A percentile compares a stretch with the other conserved stretches of the same genome.
These are phyloP conservation scores for Mediolabrus comicus DNA, from an alignment of 108 stramenopile genomes.

Conservation along the genomic window DNA sequence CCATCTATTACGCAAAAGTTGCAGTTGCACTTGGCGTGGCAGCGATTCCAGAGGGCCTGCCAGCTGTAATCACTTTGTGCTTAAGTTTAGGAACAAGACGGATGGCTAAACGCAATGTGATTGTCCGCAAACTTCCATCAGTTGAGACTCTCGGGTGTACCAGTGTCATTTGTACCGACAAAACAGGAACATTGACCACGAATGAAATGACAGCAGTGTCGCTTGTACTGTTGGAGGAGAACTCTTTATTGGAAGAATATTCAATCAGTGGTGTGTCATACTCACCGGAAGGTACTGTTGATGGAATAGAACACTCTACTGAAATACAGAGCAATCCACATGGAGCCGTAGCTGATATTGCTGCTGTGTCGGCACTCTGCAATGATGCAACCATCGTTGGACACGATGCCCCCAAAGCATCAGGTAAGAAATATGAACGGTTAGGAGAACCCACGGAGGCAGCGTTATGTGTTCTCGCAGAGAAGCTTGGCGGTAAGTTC, in stretches of 20 bases:
- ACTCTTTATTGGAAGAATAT: constrained; percentile 55
- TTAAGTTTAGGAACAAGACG: constrained; percentile 91
- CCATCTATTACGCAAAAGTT: constrained; percentile 96
- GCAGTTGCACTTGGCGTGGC: constrained; percentile 98
- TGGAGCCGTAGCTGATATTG: constrained; percentile 64
- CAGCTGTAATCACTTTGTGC: constrained; percentile 96
- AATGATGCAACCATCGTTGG: constrained; percentile 86
- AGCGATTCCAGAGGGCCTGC: constrained; percentile 98
- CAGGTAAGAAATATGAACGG: constrained; percentile 36
- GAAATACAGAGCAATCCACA: constrained; percentile 48
- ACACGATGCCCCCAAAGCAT: constrained; percentile 30
- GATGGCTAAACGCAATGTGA: constrained; percentile 89
- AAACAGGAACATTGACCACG: constrained; percentile 98
- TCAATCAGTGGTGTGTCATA: constrained; percentile 73
- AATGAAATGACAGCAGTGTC: constrained; percentile 98
- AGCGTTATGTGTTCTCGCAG: constrained; percentile 90
- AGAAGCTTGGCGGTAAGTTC: constrained; percentile 77
- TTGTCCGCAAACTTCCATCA: constrained; percentile 86
- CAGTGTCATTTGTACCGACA: constrained; percentile 93
- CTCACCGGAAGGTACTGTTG: constrained; percentile 67
- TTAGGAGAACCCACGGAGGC: constrained; percentile 98
- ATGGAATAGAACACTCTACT: constrained; percentile 53
- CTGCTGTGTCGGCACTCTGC: constrained; percentile 77
- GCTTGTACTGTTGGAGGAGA: constrained; percentile 56
- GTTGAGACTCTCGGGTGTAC: constrained; percentile 98